Evolutionary conservation across 345 rosid genomes (phyloP).

Genomic region (Eucalyptus cloeziana): DNA sequence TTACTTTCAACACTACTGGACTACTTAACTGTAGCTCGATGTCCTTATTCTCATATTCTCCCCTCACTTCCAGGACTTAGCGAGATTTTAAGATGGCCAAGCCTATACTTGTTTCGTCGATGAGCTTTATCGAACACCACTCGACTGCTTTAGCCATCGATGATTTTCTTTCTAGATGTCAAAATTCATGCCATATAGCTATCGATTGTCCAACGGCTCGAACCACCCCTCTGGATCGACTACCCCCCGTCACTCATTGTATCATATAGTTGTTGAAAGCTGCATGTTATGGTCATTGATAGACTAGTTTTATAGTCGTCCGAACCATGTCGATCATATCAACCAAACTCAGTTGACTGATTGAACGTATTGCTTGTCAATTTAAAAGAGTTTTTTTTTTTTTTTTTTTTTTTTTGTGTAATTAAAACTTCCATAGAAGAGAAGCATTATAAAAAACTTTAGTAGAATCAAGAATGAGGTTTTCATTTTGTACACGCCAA

Average conservation of each 20-base stretch:
- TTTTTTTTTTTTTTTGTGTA: rapidly evolving
- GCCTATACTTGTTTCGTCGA: neutral
- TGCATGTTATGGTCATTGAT: neutral
- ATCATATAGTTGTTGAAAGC: neutral
- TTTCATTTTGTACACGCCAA: neutral
- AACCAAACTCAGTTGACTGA: neutral
- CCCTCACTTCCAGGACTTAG: neutral
- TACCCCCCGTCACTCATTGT: neutral
- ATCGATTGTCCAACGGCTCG: neutral
- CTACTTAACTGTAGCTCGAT: neutral
- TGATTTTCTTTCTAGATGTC: neutral
- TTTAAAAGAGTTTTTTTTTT: rapidly evolving
- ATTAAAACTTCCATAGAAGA: neutral
- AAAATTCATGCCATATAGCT: neutral
- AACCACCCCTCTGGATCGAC: neutral
- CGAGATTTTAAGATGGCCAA: neutral
- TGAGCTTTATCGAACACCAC: neutral
- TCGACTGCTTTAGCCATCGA: neutral
- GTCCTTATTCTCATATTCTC: neutral
- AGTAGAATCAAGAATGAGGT: neutral
- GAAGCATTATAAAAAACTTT: neutral
- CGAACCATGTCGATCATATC: neutral
- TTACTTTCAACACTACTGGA: neutral
- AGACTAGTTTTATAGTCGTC: neutral
- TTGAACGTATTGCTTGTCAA: neutral